Percentiles rank a stretch among this genome's conserved stretches.
phyloP scores from a whole-genome alignment of 2,329 filamentous ascomycete species.

The Aspergillus caelatus region DNA sequence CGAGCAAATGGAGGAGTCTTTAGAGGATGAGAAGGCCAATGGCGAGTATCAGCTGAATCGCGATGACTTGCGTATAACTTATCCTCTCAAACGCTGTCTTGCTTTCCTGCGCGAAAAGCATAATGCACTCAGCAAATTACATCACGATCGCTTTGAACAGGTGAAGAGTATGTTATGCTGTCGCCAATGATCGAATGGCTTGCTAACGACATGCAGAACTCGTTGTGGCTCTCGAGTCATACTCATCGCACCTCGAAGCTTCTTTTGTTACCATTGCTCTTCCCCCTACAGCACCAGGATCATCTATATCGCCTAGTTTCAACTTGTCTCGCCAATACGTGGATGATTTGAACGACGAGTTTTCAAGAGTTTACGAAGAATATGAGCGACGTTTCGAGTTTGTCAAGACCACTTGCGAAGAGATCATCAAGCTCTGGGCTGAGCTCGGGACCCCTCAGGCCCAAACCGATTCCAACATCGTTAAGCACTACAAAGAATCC shows the following conservation, averaged over 20 bases:
- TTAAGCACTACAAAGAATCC: constrained; percentile 85
- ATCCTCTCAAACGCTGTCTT: constrained; percentile 79
- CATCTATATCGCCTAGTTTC: constrained; percentile 78
- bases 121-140: constrained; percentile 73
- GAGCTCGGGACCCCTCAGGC: constrained; percentile 93
- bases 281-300: constrained; percentile 77
- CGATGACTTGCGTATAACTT: constrained; percentile 75
- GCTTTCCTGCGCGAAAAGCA: constrained; percentile 84
- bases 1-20: constrained; percentile 87
- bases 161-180: constrained; percentile 72
- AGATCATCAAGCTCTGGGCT: constrained; percentile 93
- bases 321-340: constrained; percentile 92
- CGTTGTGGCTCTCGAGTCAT: constrained; percentile 89
- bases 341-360: constrained; percentile 82
- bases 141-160: constrained; percentile 91
- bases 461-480: constrained; percentile 83
- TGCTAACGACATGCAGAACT: constrained; percentile 66
- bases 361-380: constrained; percentile 93
- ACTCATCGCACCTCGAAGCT: constrained; percentile 91
- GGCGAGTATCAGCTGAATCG: constrained; percentile 67
- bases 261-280: constrained; percentile 84
- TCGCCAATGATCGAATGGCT: neutral
- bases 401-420: constrained; percentile 74
- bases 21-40: constrained; percentile 73
- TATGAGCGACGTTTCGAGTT: constrained; percentile 80